A percentile compares a stretch with the other conserved stretches of the same genome.
Conservation (phyloP, 2,329 filamentous ascomycete species). For the Nemania diffusa region DNA sequence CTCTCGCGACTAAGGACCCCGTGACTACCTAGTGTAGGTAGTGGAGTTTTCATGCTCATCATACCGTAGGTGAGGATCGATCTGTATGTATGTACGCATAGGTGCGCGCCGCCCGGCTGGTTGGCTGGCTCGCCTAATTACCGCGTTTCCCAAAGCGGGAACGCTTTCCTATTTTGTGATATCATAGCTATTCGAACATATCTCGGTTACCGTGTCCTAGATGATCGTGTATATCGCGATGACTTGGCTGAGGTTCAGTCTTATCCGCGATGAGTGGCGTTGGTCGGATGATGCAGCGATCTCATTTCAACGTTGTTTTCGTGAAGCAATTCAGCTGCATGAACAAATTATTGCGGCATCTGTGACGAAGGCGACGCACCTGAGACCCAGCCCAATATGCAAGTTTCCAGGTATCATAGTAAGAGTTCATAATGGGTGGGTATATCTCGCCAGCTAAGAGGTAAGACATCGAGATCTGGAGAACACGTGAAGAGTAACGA, state of each 20-base stretch:
- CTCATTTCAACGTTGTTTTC: conserved; percentile 10
- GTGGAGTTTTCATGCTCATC: conserved; percentile 2
- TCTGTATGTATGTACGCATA: neutral
- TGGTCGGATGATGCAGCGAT: conserved; percentile 7
- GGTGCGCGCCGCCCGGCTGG: conserved; percentile 12
- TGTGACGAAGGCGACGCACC: neutral
- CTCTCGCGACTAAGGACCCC: conserved; percentile 5
- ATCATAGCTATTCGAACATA: conserved; percentile 15
- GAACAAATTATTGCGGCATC: neutral
- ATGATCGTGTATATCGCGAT: neutral
- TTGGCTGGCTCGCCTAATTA: conserved; percentile 11
- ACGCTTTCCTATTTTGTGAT: conserved; percentile 11
- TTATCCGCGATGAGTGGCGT: neutral
- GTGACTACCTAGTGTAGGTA: neutral
- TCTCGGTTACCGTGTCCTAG: neutral
- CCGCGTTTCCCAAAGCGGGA: conserved; percentile 12
- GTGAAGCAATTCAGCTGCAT: conserved; percentile 10
- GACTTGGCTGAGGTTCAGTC: neutral
- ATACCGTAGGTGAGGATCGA: conserved; percentile 3
- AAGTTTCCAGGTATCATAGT: neutral
- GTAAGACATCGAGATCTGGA: conserved; percentile 20
- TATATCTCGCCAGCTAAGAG: conserved; percentile 3
- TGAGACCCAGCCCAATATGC: neutral
- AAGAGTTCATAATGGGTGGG: neutral
- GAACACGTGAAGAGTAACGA: neutral